Percentiles rank a stretch among this genome's conserved stretches.
Evolutionary conservation across 257 asterid genomes (phyloP).

Genomic region (Ballota nigra): DNA sequence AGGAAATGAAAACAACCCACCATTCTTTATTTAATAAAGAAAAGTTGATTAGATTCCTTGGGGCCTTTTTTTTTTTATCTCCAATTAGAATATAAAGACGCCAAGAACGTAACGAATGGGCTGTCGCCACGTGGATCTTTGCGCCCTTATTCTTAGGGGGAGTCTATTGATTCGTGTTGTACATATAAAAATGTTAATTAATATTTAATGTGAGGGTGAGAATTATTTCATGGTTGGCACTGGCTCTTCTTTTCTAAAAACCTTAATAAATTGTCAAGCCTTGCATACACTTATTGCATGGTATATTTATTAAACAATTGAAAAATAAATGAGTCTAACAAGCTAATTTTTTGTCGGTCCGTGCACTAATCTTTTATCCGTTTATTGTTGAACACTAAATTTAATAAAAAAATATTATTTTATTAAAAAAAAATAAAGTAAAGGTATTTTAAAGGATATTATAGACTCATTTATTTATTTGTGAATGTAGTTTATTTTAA

Average conservation of each 20-base stretch:
- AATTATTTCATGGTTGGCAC: conserved; percentile 57
- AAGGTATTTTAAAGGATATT: too few relatives aligned
- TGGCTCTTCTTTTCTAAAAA: conserved; percentile 50
- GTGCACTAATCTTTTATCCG: too few relatives aligned
- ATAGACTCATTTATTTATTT: too few relatives aligned
- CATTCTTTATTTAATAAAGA: conserved; percentile 20
- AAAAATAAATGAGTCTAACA: too few relatives aligned
- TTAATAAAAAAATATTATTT: too few relatives aligned
- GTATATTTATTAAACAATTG: too few relatives aligned
- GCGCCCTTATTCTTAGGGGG: conserved; percentile 21
- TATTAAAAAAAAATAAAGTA: too few relatives aligned
- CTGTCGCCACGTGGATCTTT: conserved; percentile 25
- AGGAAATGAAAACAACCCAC: conserved; percentile 39
- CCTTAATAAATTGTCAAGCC: neutral
- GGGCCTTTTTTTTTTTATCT: conserved; percentile 15
- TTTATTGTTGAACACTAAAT: too few relatives aligned
- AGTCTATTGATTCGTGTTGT: conserved; percentile 38
- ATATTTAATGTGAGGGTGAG: conserved; percentile 26
- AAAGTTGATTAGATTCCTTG: conserved; percentile 50
- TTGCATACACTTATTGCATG: too few relatives aligned
- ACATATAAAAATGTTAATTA: conserved; percentile 13
- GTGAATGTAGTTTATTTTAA: too few relatives aligned
- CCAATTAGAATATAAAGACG: conserved; percentile 29
- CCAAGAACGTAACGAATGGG: conserved; percentile 35
- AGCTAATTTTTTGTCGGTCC: too few relatives aligned